Percentiles rank a stretch among this genome's conserved stretches.
Evolutionary conservation across 139 green algal species (phyloP).

Genomic region (Auxenochlorella pyrenoidosa): DNA sequence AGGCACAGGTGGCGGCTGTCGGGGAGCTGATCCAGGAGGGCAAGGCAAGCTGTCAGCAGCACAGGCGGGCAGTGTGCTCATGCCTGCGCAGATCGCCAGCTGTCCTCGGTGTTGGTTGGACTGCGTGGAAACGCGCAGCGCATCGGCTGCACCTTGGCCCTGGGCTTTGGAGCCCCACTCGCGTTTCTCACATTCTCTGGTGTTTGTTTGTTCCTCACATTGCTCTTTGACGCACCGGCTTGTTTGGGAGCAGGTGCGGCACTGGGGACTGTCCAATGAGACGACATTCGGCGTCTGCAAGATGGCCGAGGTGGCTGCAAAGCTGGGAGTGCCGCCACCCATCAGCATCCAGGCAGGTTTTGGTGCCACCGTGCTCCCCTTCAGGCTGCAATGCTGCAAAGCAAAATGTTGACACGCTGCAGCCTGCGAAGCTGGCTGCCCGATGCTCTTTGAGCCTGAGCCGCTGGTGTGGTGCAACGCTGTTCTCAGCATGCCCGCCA

Average conservation of each 20-base stretch:
- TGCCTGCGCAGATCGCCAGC: background rate
- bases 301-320: conserved; percentile 62
- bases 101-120: too few relatives aligned
- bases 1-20: conserved; percentile 82
- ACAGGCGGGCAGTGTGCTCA: too few relatives aligned
- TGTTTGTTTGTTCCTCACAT: too few relatives aligned
- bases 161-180: too few relatives aligned
- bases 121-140: too few relatives aligned
- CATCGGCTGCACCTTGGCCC: too few relatives aligned
- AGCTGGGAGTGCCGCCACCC: conserved; percentile 69
- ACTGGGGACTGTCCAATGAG: conserved; percentile 90
- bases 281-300: conserved; percentile 80
- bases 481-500: too few relatives aligned
- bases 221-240: background rate
- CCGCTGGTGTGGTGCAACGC: too few relatives aligned
- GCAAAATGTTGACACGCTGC: too few relatives aligned
- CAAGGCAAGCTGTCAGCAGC: conserved; percentile 58
- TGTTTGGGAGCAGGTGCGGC: conserved; percentile 59
- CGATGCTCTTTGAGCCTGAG: too few relatives aligned
- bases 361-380: background rate
- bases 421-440: too few relatives aligned
- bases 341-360: conserved; percentile 71
- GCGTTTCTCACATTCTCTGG: too few relatives aligned
- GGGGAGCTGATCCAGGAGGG: conserved; percentile 80
- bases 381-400: background rate